A percentile compares a stretch with the other conserved stretches of the same genome.
phyloP scores from a whole-genome alignment of 192 early-diverging fungal species.

The Umbelopsis isabellina region DNA sequence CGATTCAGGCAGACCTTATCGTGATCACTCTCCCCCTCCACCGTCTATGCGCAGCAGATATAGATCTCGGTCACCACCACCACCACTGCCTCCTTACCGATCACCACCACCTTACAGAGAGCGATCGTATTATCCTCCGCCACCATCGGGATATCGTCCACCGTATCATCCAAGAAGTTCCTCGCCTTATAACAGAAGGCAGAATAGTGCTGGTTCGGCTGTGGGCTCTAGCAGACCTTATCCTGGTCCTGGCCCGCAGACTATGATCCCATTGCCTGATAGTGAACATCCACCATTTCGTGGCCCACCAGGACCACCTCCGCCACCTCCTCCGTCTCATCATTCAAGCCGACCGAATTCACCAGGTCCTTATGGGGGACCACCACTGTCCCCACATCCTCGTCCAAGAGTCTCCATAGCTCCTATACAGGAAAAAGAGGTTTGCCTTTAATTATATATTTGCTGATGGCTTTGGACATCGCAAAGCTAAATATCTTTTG shows the following conservation, averaged over 20 bases:
- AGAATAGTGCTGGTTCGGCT: neutral
- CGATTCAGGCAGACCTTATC: constrained; percentile 5
- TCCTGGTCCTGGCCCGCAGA: neutral
- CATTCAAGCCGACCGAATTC: constrained; percentile 14
- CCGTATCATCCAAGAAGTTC: neutral
- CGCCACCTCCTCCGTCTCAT: constrained; percentile 15
- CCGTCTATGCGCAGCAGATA: constrained; percentile 19
- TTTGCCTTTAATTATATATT: neutral
- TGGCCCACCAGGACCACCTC: neutral
- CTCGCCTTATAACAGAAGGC: constrained; percentile 3
- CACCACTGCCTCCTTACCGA: neutral
- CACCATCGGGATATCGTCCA: neutral
- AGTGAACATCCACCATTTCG: neutral
- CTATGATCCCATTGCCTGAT: neutral
- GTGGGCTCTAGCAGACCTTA: neutral
- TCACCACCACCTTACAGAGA: constrained; percentile 14
- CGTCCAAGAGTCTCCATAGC: neutral
- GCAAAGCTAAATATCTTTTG: neutral
- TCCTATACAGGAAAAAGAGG: constrained; percentile 17
- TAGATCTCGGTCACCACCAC: constrained; percentile 15
- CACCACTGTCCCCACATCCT: constrained; percentile 11
- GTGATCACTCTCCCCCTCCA: constrained; percentile 15
- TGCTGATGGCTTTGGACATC: neutral
- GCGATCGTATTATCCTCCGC: constrained; percentile 12
- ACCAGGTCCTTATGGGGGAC: neutral